phyloP scores from a whole-genome alignment of 805 yeast genomes.

The Wickerhamomyces rabaulensis region DNA sequence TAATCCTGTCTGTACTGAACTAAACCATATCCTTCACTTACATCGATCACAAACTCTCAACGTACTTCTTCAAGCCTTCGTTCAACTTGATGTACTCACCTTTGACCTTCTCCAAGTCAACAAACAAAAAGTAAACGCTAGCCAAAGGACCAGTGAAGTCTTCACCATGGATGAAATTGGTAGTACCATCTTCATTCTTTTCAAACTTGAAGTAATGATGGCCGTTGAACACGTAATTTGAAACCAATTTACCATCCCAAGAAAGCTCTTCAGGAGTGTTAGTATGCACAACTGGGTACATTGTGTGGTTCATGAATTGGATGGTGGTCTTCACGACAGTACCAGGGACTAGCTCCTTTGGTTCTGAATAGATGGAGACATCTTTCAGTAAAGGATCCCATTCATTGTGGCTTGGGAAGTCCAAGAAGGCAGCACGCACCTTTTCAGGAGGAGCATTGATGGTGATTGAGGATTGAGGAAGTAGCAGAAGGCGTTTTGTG shows the following conservation, averaged over 20 bases:
- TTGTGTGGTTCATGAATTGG: neutral
- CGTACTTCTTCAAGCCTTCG: neutral
- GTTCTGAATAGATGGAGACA: neutral
- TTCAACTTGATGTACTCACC: neutral
- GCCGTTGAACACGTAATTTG: conserved; percentile 1
- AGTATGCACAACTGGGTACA: neutral
- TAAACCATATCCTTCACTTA: no score
- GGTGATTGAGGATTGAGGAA: neutral
- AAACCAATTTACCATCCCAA: conserved; percentile 1
- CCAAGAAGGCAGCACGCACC: conserved; percentile 2
- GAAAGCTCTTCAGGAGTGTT: conserved; percentile 3
- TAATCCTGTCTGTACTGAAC: no score
- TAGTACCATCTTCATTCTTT: neutral
- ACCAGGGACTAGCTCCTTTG: neutral
- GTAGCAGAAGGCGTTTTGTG: neutral
- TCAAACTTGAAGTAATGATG: conserved; percentile 6
- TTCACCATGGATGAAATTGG: conserved; percentile 4
- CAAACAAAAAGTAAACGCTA: neutral
- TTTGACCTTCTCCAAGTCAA: neutral
- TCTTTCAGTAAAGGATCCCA: conserved; percentile 1
- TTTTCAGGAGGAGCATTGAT: conserved; percentile 4
- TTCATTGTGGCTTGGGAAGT: conserved; percentile 1
- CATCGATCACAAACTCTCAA: neutral
- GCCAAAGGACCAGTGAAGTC: conserved; percentile 2
- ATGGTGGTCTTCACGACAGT: neutral